phyloP scores from a whole-genome alignment of 441 rosid genomes.

The Populus hybrid region DNA sequence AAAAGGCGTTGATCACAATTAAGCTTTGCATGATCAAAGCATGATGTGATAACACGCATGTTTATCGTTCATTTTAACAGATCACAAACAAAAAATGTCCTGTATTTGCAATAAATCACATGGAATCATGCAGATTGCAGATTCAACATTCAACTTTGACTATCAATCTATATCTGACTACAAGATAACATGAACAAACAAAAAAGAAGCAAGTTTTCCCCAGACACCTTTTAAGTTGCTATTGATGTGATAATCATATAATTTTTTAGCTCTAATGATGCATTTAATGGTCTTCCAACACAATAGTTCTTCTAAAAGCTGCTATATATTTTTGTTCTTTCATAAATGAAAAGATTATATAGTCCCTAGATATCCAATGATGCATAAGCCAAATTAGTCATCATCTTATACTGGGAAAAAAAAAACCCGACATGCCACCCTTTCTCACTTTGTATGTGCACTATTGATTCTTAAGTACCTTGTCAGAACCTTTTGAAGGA shows the following conservation, averaged over 20 bases:
- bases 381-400: neutral
- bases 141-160: neutral
- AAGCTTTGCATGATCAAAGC: neutral
- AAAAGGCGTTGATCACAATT: conserved; percentile 1
- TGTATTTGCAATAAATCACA: neutral
- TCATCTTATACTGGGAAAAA: neutral
- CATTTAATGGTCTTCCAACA: neutral
- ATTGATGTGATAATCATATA: neutral
- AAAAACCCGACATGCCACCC: no score
- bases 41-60: neutral
- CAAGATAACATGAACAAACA: neutral
- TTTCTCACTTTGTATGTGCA: no score
- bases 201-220: neutral
- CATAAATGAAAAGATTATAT: neutral
- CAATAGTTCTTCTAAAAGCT: neutral
- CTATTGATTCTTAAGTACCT: conserved; percentile 32
- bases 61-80: no score
- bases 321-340: neutral
- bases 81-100: neutral
- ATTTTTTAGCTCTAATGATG: neutral
- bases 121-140: neutral
- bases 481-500: conserved; percentile 23
- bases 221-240: no score
- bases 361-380: neutral
- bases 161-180: neutral